Conservation (phyloP, 768 basidiomycete species). For the Hygrophorus pudorinus region DNA sequence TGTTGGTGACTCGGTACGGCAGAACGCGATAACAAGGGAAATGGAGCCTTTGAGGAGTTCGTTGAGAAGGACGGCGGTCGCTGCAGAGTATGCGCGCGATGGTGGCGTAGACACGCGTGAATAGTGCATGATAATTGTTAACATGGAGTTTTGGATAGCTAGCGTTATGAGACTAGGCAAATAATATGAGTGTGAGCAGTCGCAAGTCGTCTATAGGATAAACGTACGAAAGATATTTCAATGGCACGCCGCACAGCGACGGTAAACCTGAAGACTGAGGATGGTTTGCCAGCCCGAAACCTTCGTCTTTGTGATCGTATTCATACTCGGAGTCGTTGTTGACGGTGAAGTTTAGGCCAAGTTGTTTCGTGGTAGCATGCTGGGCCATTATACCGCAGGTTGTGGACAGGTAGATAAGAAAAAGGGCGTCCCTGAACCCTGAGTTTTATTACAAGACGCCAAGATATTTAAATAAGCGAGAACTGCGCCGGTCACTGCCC, state of each 20-base stretch:
- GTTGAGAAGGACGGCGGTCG: slow-evolving; percentile 87
- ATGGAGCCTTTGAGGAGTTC: slow-evolving; percentile 90
- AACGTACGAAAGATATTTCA: slow-evolving; percentile 76
- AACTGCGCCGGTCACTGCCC: too few species aligned
- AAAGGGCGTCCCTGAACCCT: too few species aligned
- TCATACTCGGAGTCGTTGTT: slow-evolving; percentile 5
- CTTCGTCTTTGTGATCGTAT: slow-evolving; percentile 29
- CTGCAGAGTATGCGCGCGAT: slow-evolving; percentile 79
- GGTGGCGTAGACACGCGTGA: slow-evolving; percentile 77
- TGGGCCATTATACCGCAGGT: slow-evolving; percentile 31
- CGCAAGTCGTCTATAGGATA: background rate
- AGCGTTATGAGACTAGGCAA: slow-evolving; percentile 59
- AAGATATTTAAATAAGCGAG: too few species aligned
- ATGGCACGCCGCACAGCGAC: slow-evolving; percentile 55
- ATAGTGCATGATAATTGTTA: slow-evolving; percentile 95
- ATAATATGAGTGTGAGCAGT: background rate
- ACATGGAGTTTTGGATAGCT: slow-evolving; percentile 83
- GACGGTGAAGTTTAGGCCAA: background rate
- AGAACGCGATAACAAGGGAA: slow-evolving; percentile 77
- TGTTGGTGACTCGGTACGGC: slow-evolving; percentile 34
- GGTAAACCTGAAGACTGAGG: slow-evolving; percentile 25
- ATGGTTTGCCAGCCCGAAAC: slow-evolving; percentile 32
- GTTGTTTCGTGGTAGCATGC: background rate
- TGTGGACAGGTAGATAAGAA: slow-evolving; percentile 83
- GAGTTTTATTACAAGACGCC: too few species aligned